These are phyloP conservation scores for Eremomyces bilateralis DNA, from an alignment of 495 filamentous ascomycete genomes.

Conservation along the genomic window DNA sequence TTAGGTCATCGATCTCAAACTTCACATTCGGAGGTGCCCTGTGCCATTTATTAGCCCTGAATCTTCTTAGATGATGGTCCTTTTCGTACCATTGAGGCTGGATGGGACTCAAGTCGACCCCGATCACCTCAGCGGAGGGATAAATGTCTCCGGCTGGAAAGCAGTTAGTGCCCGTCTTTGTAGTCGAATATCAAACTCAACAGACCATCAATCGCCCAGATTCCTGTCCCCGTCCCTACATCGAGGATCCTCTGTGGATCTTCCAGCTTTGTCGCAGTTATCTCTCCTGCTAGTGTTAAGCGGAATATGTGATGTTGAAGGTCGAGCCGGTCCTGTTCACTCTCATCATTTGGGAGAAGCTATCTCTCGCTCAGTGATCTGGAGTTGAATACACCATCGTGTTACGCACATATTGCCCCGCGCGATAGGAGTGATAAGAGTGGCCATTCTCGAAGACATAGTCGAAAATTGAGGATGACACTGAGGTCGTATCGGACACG, in stretches of 20 bases:
- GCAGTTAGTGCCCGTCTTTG: not conserved
- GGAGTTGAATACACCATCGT: not conserved
- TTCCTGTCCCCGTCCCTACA: conserved; percentile 17
- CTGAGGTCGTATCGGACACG: not conserved
- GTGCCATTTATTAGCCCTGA: no score
- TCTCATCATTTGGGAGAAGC: conserved; percentile 11
- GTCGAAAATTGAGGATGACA: conserved; percentile 1
- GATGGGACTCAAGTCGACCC: not conserved
- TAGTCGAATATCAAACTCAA: not conserved
- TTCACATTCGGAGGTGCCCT: conserved; percentile 11
- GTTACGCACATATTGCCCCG: not conserved
- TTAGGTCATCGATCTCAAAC: conserved; percentile 14
- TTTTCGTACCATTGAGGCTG: conserved; percentile 10
- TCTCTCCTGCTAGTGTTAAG: conserved; percentile 12
- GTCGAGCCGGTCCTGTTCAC: not conserved
- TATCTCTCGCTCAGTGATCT: no score
- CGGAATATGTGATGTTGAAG: conserved; percentile 13
- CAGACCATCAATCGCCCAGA: conserved; percentile 16
- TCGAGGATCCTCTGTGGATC: conserved; percentile 15
- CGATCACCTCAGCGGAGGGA: not conserved
- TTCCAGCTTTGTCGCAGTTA: conserved; percentile 14
- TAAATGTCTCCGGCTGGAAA: not conserved
- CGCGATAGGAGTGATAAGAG: conserved; percentile 14
- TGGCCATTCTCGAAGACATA: conserved; percentile 17
- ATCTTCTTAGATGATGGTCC: no score